These are phyloP conservation scores for Eucalyptus pauciflora DNA, from an alignment of 345 rosid species.

Conservation along the genomic window DNA sequence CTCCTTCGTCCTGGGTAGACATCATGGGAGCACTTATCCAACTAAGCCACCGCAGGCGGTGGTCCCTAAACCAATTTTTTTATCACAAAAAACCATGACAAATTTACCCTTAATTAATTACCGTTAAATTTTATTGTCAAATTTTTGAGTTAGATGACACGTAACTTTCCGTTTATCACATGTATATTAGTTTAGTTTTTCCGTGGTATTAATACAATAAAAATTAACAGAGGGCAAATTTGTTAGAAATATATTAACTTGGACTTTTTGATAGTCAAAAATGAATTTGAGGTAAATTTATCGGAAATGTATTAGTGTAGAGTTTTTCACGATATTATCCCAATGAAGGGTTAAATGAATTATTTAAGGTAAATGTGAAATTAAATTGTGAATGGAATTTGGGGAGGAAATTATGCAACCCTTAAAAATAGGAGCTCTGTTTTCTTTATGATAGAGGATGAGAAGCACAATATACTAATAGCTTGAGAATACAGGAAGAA, in stretches of 20 bases:
- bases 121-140: accelerated
- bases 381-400: neutral
- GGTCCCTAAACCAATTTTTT: accelerated
- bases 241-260: accelerated
- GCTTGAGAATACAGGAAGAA: neutral
- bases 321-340: accelerated
- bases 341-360: neutral
- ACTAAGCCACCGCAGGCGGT: too few species aligned
- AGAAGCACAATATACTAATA: accelerated
- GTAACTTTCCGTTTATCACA: accelerated
- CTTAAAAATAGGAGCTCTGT: neutral
- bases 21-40: too few species aligned
- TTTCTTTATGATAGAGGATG: neutral
- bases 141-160: accelerated
- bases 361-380: neutral
- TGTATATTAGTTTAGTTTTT: accelerated
- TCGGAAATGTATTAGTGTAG: accelerated
- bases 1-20: too few species aligned
- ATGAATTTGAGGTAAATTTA: accelerated
- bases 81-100: accelerated
- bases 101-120: neutral
- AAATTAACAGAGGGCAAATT: accelerated
- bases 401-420: neutral
- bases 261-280: accelerated
- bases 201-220: accelerated